phyloP scores from a whole-genome alignment of 148 eudicot species.

The Chenopodium quinoa region DNA sequence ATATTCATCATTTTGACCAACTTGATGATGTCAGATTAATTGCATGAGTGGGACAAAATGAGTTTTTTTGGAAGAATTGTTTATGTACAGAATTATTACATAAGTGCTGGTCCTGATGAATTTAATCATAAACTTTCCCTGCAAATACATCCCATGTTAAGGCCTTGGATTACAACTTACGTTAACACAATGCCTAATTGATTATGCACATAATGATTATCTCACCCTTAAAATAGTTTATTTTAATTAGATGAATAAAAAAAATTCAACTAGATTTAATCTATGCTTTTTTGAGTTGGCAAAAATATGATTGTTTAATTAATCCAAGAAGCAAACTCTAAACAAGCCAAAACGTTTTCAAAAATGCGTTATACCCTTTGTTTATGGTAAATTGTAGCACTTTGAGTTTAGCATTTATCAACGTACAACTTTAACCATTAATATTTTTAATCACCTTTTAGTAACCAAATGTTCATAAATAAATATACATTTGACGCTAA shows the following conservation, averaged over 20 bases:
- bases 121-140: slow-evolving; percentile 17
- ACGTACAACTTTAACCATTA: too few relatives aligned
- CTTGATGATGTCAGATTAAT: too few relatives aligned
- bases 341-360: not conserved
- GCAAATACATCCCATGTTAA: slow-evolving; percentile 7
- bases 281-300: not conserved
- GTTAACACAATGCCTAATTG: slow-evolving; percentile 9
- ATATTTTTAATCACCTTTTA: too few relatives aligned
- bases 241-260: not conserved
- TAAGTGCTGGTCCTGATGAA: slow-evolving; percentile 11
- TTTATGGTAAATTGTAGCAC: too few relatives aligned
- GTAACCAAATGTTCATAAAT: too few relatives aligned
- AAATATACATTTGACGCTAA: too few relatives aligned
- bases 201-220: slow-evolving; percentile 9
- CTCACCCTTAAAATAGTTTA: not conserved
- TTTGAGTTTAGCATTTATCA: too few relatives aligned
- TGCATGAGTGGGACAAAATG: too few relatives aligned
- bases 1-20: too few relatives aligned
- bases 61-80: too few relatives aligned
- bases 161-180: slow-evolving; percentile 19
- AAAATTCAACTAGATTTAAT: not conserved
- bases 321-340: not conserved
- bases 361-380: not conserved
- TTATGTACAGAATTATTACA: not conserved
- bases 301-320: not conserved